phyloP scores from a whole-genome alignment of 1,139 yeast genomes.

The Pichia kudriavzevii region DNA sequence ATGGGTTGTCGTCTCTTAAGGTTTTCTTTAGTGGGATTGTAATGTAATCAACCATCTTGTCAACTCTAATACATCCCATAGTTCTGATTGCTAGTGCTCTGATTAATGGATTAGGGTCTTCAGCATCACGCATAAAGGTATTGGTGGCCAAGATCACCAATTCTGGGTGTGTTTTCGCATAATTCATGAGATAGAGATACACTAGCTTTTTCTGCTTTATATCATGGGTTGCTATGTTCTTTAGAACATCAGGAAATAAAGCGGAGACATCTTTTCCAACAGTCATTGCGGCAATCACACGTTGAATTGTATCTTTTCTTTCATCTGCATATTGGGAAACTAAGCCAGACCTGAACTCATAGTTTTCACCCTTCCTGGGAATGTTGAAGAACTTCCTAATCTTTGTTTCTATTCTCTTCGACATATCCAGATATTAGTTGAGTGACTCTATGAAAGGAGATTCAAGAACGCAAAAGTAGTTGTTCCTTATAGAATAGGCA shows the following conservation, averaged over 20 bases:
- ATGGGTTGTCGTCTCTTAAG: slow-evolving; percentile 87
- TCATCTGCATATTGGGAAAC: slow-evolving; percentile 94
- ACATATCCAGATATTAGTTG: slow-evolving; percentile 6
- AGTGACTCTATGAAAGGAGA: too few relatives aligned
- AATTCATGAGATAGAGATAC: slow-evolving; percentile 90
- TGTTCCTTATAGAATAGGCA: too few relatives aligned
- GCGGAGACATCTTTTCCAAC: slow-evolving; percentile 97
- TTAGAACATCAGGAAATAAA: slow-evolving; percentile 89
- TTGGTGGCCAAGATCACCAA: slow-evolving; percentile 92
- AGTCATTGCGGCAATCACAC: slow-evolving; percentile 98
- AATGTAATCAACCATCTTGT: slow-evolving; percentile 91
- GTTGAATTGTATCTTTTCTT: slow-evolving; percentile 91
- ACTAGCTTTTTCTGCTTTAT: slow-evolving; percentile 95
- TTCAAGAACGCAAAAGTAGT: too few relatives aligned
- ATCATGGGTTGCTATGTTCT: slow-evolving; percentile 95
- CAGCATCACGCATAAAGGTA: slow-evolving; percentile 93
- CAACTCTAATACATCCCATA: slow-evolving; percentile 97
- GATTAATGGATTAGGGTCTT: slow-evolving; percentile 93
- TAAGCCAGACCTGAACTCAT: slow-evolving; percentile 79
- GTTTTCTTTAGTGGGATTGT: slow-evolving; percentile 84
- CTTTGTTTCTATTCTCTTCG: slow-evolving; percentile 35
- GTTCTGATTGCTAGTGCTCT: slow-evolving; percentile 96
- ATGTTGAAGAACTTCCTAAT: slow-evolving; percentile 48
- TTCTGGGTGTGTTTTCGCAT: slow-evolving; percentile 95
- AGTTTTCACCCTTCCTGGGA: slow-evolving; percentile 73